Base-by-base conservation (phyloP, 2,329 filamentous ascomycete genomes). In the Massarina eburnea region DNA sequence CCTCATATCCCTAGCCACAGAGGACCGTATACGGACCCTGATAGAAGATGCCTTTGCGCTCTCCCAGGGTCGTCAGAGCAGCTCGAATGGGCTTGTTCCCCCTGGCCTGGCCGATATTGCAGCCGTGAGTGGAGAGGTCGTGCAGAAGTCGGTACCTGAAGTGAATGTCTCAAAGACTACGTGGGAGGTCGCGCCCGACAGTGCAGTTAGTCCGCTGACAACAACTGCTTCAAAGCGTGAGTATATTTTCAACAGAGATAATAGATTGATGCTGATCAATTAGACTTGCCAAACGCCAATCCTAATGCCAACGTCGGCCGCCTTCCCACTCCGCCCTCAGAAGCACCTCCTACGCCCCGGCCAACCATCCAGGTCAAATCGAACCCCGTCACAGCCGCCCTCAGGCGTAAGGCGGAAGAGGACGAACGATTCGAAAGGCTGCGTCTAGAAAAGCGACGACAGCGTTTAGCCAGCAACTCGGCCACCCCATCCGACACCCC, bases 1-100 rank as follows among this genome's bases (percentile, higher is more conserved):
- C 20, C 76, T 96, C 14, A 68, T 96, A 46, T 94, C 90, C 5
- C 80, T 96, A 45, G 88, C 89, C 15, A 85, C 89, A 8, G 89
- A 92, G 64, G 87, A 95, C 57, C 81, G 90, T 21, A 59, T 96
- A 29, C 80, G 88, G 42, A 82, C 84, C 10, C 72, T 96, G 22
- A 64, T 96, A 3, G 87, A 91, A 61, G 91, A 96, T 58, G 84
- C 89, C 9, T 81, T 84, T 43, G 79, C 79, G 8, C 72, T 95
- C 36, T 82, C 89, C 3, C 78, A 79, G 48, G 87, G 82, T 48
- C 83, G 92, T 43, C 86, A 89, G 63, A 83, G 80, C 49, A 88
- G 86, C 17, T 89, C 91, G 2, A 87, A 95, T 67, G 92, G 91
- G 1, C 75, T 85, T 24, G 77, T 96, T 5, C 88, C 90, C 2